These are phyloP conservation scores for Daldinia decipiens DNA, from an alignment of 495 filamentous ascomycete species.

Conservation along the genomic window DNA sequence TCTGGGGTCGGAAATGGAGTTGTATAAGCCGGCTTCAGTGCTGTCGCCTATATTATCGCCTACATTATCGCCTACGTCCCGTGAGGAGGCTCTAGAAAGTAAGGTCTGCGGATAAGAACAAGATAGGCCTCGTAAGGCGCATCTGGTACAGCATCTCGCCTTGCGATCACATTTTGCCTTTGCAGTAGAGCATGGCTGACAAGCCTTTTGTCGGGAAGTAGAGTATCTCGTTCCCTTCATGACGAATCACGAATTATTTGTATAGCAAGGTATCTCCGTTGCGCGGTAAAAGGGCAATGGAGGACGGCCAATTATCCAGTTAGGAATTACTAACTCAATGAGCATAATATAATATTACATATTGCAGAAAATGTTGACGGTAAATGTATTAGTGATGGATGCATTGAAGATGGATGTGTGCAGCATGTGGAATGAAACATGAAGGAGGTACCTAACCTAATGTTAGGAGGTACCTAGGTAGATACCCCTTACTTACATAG, in stretches of 20 bases:
- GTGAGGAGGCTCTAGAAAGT: background rate
- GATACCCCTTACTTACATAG: background rate
- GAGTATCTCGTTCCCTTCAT: slow-evolving; percentile 55
- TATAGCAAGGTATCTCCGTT: too few species aligned
- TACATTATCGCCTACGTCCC: background rate
- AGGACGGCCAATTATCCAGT: too few species aligned
- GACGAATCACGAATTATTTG: background rate
- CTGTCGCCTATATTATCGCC: background rate
- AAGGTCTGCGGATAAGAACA: slow-evolving; percentile 34
- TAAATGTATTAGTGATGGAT: too few species aligned
- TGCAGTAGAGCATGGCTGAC: slow-evolving; percentile 53
- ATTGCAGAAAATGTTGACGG: too few species aligned
- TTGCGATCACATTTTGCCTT: slow-evolving; percentile 58
- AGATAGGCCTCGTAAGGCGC: slow-evolving; percentile 31
- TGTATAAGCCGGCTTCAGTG: background rate
- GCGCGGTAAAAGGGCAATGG: too few species aligned
- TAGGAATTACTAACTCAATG: too few species aligned
- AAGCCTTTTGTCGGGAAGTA: slow-evolving; percentile 57
- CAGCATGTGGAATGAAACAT: too few species aligned
- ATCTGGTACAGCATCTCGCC: slow-evolving; percentile 49
- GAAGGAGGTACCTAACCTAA: background rate
- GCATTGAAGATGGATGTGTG: too few species aligned
- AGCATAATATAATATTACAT: too few species aligned
- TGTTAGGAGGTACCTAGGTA: background rate
- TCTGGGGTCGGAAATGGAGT: slow-evolving; percentile 10